These are phyloP conservation scores for Tricholoma sp. DNA, from an alignment of 768 basidiomycete species.

Conservation along the genomic window DNA sequence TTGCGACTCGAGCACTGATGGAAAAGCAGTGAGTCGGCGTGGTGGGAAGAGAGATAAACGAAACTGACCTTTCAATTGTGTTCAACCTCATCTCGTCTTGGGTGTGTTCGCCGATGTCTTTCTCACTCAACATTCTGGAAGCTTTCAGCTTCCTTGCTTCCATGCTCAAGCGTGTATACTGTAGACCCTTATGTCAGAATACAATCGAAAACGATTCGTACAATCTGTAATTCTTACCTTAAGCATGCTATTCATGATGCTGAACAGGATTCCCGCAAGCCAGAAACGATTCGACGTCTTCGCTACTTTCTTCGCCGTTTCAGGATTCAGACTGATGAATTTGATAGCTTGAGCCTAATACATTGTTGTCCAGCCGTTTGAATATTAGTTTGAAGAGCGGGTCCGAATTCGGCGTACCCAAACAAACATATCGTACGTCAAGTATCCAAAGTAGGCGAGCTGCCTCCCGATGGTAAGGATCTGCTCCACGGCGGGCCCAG, in stretches of 20 bases:
- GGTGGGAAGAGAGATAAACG: background rate
- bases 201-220: background rate
- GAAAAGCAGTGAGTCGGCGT: background rate
- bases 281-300: conserved; percentile 79
- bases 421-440: conserved; percentile 73
- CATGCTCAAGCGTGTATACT: conserved; percentile 59
- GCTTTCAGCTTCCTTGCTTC: conserved; percentile 51
- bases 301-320: conserved; percentile 52
- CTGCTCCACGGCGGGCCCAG: conserved; percentile 61
- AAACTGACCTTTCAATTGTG: conserved; percentile 46
- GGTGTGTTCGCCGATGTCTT: conserved; percentile 60
- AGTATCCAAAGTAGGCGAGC: conserved; percentile 83
- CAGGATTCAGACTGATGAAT: conserved; percentile 55
- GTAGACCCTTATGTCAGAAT: background rate
- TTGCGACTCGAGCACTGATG: conserved; percentile 54
- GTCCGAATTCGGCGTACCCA: conserved; percentile 58
- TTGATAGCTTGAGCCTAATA: conserved; percentile 53
- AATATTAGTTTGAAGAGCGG: background rate
- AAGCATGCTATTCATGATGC: conserved; percentile 61
- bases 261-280: conserved; percentile 82
- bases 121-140: conserved; percentile 50
- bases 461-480: conserved; percentile 79
- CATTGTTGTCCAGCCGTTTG: background rate
- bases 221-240: conserved; percentile 40
- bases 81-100: conserved; percentile 62